These are phyloP conservation scores for Trichosporon faecale DNA, from an alignment of 1,284 basidiomycete species.

Conservation along the genomic window DNA sequence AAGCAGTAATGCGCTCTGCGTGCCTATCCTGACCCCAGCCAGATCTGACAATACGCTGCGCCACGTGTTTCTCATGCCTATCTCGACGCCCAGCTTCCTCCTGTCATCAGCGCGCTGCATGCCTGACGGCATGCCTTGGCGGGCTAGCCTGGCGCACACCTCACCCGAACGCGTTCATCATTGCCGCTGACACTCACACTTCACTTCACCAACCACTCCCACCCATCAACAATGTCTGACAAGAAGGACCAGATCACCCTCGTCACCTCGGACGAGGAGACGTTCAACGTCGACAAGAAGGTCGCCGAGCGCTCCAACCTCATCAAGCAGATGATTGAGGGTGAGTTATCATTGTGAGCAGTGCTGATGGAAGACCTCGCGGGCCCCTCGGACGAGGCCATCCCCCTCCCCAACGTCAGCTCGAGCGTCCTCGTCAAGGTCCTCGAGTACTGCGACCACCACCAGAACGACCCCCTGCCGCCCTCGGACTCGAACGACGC, in stretches of 20 bases:
- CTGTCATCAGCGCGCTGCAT: not conserved
- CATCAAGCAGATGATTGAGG: slow-evolving; percentile 99
- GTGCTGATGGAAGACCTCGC: slow-evolving; percentile 68
- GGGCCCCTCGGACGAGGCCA: slow-evolving; percentile 79
- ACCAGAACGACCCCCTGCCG: slow-evolving; percentile 93
- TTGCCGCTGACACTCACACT: not conserved
- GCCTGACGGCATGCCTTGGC: not conserved
- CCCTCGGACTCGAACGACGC: slow-evolving; percentile 68
- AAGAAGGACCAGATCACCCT: slow-evolving; percentile 43
- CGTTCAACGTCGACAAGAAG: slow-evolving; percentile 88
- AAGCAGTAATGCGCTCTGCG: not conserved
- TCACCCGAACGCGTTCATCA: not conserved
- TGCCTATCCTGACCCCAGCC: not conserved
- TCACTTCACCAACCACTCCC: not conserved
- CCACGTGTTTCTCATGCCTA: not conserved
- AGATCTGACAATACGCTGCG: not conserved
- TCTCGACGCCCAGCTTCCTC: not conserved
- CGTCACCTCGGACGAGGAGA: slow-evolving; percentile 83
- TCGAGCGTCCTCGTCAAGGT: slow-evolving; percentile 97
- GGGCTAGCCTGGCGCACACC: not conserved
- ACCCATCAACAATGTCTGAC: slow-evolving; percentile 25
- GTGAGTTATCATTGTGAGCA: slow-evolving; percentile 55
- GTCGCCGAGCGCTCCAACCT: slow-evolving; percentile 92
- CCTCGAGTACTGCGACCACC: slow-evolving; percentile 98
- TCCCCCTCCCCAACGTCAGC: slow-evolving; percentile 95